Conservation (phyloP, 73 alveolate species). For the Paramecium octaurelia region DNA sequence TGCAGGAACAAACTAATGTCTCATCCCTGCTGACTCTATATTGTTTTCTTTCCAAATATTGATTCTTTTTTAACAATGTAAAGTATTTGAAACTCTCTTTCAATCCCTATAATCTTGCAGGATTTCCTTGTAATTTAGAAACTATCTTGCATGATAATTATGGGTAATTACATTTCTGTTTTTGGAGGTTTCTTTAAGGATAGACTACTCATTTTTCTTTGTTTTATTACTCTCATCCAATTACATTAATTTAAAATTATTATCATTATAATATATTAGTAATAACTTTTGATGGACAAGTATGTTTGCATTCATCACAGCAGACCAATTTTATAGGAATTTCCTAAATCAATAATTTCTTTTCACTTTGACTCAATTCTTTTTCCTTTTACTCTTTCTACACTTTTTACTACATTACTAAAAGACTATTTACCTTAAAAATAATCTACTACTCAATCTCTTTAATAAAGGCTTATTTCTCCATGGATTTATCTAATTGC, state of each 20-base stretch:
- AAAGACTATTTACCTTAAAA: neutral
- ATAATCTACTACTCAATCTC: neutral
- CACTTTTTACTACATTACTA: neutral
- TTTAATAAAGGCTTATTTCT: neutral
- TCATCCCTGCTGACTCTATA: conserved; percentile 65
- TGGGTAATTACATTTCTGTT: neutral
- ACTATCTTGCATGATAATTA: neutral
- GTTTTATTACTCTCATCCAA: neutral
- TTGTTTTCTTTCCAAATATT: conserved; percentile 78
- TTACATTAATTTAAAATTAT: conserved; percentile 9
- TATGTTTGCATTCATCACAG: conserved; percentile 37
- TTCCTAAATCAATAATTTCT: neutral
- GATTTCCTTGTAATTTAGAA: conserved; percentile 24
- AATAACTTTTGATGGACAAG: neutral
- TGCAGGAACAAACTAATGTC: conserved; percentile 78
- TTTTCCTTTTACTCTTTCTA: neutral
- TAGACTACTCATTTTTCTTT: neutral
- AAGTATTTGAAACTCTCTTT: conserved; percentile 60
- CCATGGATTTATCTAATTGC: neutral
- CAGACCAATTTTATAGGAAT: neutral
- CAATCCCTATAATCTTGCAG: conserved; percentile 29
- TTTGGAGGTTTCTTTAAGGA: conserved; percentile 15
- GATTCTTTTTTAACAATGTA: conserved; percentile 76
- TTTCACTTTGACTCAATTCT: neutral
- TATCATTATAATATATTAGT: conserved; percentile 14